phyloP scores from a whole-genome alignment of 2,329 filamentous ascomycete genomes.

The Alternaria sp. region DNA sequence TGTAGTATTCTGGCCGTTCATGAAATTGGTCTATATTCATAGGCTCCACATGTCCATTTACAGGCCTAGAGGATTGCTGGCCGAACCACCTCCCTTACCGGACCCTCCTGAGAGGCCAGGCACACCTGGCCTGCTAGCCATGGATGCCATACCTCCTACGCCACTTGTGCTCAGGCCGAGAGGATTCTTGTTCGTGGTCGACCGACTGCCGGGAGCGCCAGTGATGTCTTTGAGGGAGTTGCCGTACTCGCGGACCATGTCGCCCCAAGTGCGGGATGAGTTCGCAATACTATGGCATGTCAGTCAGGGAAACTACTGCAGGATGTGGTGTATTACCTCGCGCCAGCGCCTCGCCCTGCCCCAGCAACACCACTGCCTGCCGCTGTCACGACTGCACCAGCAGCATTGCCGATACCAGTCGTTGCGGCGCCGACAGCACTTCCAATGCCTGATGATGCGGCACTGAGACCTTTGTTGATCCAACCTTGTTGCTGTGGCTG shows the following conservation, averaged over 20 bases:
- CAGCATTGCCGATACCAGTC: slow-evolving; percentile 53
- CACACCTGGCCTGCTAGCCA: slow-evolving; percentile 26
- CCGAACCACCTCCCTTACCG: slow-evolving; percentile 41
- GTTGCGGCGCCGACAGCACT: slow-evolving; percentile 45
- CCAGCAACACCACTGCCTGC: slow-evolving; percentile 56
- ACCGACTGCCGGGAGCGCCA: slow-evolving; percentile 52
- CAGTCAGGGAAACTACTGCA: neutral
- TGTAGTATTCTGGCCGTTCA: neutral
- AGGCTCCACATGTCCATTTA: slow-evolving; percentile 9
- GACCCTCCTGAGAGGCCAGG: slow-evolving; percentile 19
- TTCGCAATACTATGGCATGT: slow-evolving; percentile 49
- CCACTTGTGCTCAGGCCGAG: slow-evolving; percentile 49
- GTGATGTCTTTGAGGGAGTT: slow-evolving; percentile 58
- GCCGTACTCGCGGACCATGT: slow-evolving; percentile 57
- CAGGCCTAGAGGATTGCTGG: slow-evolving; percentile 52
- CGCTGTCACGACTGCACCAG: slow-evolving; percentile 51
- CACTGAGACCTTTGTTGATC: slow-evolving; percentile 45
- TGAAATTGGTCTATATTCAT: neutral
- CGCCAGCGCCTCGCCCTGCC: slow-evolving; percentile 11
- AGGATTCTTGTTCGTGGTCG: slow-evolving; percentile 55
- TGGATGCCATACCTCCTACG: slow-evolving; percentile 37
- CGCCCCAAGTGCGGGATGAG: slow-evolving; percentile 55
- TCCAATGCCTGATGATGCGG: slow-evolving; percentile 19
- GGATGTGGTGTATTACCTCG: slow-evolving; percentile 8
- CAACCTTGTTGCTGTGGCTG: slow-evolving; percentile 50